Evolutionary conservation across 2,329 filamentous ascomycete species (phyloP).

Genomic region (Aspergillus calidoustus): DNA sequence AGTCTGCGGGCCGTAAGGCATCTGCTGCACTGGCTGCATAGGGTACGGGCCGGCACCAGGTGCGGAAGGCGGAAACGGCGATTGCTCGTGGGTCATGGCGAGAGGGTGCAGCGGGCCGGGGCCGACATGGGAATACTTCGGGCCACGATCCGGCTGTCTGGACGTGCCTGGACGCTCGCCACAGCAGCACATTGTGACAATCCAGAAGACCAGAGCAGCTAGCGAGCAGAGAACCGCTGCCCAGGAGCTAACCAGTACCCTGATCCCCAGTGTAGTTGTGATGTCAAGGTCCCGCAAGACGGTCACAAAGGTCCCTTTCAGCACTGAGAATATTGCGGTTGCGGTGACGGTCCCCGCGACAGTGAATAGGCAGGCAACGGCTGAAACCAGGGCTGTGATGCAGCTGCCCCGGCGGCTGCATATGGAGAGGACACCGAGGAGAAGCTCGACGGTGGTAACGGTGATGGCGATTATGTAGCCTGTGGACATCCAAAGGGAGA

Average conservation of each 20-base stretch:
- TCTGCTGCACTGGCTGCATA: neutral
- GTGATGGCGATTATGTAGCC: neutral
- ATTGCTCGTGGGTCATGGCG: no score
- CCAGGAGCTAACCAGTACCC: neutral
- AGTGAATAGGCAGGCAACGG: slow-evolving; percentile 44
- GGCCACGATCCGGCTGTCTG: neutral
- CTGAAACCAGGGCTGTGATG: slow-evolving; percentile 75
- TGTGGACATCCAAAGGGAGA: neutral
- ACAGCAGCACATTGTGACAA: neutral
- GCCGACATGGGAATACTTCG: neutral
- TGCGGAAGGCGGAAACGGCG: no score
- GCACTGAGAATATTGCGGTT: neutral
- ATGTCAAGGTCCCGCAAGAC: neutral
- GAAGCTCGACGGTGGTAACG: slow-evolving; percentile 67
- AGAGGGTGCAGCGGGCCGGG: no score
- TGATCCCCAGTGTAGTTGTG: neutral
- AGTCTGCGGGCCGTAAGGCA: neutral
- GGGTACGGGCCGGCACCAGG: neutral
- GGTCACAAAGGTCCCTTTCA: neutral
- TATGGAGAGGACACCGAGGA: slow-evolving; percentile 80
- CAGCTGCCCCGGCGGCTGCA: slow-evolving; percentile 82
- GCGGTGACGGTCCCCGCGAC: neutral
- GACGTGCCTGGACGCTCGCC: neutral
- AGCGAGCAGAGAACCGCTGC: neutral
- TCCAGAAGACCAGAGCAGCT: neutral